phyloP scores from a whole-genome alignment of 1,139 yeast genomes.

The Nakaseomyces nivariensis region DNA sequence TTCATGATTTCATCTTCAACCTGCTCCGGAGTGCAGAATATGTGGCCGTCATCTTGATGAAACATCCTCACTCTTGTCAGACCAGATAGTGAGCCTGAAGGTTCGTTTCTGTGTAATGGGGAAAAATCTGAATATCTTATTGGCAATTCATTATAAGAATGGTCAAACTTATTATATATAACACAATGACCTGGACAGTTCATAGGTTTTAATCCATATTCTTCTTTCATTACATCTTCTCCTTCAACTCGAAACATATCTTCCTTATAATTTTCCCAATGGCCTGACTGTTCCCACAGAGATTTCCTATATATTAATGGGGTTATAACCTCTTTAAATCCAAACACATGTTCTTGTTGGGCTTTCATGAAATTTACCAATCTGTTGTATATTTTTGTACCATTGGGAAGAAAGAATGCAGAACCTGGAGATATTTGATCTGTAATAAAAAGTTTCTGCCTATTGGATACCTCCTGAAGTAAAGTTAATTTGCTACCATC shows the following conservation, averaged over 20 bases:
- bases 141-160: slow-evolving; percentile 86
- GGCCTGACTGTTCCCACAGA: slow-evolving; percentile 89
- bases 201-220: slow-evolving; percentile 90
- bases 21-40: slow-evolving; percentile 80
- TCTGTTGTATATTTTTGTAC: slow-evolving; percentile 75
- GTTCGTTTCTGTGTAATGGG: slow-evolving; percentile 89
- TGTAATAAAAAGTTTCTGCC: slow-evolving; percentile 65
- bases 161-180: slow-evolving; percentile 69
- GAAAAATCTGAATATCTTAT: slow-evolving; percentile 86
- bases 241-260: slow-evolving; percentile 79
- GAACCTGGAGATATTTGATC: slow-evolving; percentile 83
- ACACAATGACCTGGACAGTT: slow-evolving; percentile 98
- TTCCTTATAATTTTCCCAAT: slow-evolving; percentile 89
- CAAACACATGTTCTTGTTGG: slow-evolving; percentile 66
- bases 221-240: slow-evolving; percentile 39
- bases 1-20: slow-evolving; percentile 67
- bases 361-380: slow-evolving; percentile 72
- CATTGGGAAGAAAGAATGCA: slow-evolving; percentile 82
- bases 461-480: slow-evolving; percentile 21
- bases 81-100: slow-evolving; percentile 90
- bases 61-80: slow-evolving; percentile 90
- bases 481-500: not conserved
- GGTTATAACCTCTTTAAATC: slow-evolving; percentile 87
- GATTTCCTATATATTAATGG: slow-evolving; percentile 81
- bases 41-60: slow-evolving; percentile 98